Evolutionary conservation across 805 yeast species (phyloP).

Genomic region (Clavispora fructus): DNA sequence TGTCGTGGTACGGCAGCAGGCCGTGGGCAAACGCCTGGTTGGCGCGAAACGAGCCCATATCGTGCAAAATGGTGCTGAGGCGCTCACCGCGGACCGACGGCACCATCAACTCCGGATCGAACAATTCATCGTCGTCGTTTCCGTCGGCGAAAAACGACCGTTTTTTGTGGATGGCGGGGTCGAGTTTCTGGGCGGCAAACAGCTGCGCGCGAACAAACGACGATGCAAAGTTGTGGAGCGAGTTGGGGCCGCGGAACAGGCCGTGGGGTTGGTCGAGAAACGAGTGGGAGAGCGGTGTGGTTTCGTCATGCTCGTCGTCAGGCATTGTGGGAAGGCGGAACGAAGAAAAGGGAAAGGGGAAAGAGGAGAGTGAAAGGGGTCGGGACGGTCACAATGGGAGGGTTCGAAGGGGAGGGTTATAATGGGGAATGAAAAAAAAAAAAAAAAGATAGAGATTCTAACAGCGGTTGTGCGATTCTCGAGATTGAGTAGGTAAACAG

Average conservation of each 20-base stretch:
- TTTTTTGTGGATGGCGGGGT: constrained; percentile 50
- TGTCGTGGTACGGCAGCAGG: constrained; percentile 6
- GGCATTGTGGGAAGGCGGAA: neutral
- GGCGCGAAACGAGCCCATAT: constrained; percentile 4
- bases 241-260: constrained; percentile 60
- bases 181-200: constrained; percentile 44
- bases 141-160: constrained; percentile 54
- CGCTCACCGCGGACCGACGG: constrained; percentile 63
- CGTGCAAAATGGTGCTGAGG: constrained; percentile 49
- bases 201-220: constrained; percentile 72
- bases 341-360: too few relatives aligned
- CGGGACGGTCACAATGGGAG: too few relatives aligned
- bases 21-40: constrained; percentile 1
- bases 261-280: constrained; percentile 39
- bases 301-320: neutral
- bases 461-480: too few relatives aligned
- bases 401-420: too few relatives aligned
- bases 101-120: constrained; percentile 63
- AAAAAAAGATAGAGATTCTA: too few relatives aligned
- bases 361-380: too few relatives aligned
- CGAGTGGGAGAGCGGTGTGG: constrained; percentile 3
- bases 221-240: constrained; percentile 72
- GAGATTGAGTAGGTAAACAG: neutral
- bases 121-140: constrained; percentile 49
- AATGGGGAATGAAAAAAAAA: too few relatives aligned